Evolutionary conservation across 306 rosid genomes (phyloP), one percentile per base, ranked within the genome.

Genomic region (Castanopsis chinensis): DNA sequence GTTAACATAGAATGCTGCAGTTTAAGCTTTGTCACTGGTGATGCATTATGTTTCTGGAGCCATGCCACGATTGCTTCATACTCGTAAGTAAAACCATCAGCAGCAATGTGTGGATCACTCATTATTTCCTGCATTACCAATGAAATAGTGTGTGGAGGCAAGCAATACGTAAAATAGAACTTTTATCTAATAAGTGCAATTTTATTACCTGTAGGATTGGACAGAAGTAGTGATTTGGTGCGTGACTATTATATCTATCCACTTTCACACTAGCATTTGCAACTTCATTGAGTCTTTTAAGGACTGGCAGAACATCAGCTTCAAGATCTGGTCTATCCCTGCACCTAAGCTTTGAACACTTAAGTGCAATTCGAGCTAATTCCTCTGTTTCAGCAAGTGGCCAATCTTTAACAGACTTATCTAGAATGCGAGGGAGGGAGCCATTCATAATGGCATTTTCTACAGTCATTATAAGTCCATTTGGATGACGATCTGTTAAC

Each of bases 271-370:
- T 80, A 12, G 86, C 86, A 83, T 91, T 88, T 80, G 92, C 94
- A 81, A 75, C 23, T 81, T 84, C 86, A 54, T 65, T 81, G 35
- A 95, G 83, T 73, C 86, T 83, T 87, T 88, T 81, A 75, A 95
- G 94, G 28, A 89, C 79, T 1, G 99, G 99, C 77, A 95, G 84
- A 86, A 95, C 91, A 90, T 92, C 97, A 73, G 92, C 81, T 49
- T 91, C 96, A 76, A 95, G 97, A 77, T 95, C 97, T 28, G 99
- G 98, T 85, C 99, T 92, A 80, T 95, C 99, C 79, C 97, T 87
- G 90, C 99, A 95, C 83, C 96, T 86, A 72, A 92, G 97, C 52
- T 91, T 87, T 2, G 87, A 79, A 82, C 99, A 95, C 80, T 73
- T 83, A 43, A 95, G 83, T 10, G 89, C 99, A 30, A 92, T 56